Evolutionary conservation across 129 eudicot species (phyloP), one percentile per base, ranked within the genome.

Genomic region (Centella asiatica): DNA sequence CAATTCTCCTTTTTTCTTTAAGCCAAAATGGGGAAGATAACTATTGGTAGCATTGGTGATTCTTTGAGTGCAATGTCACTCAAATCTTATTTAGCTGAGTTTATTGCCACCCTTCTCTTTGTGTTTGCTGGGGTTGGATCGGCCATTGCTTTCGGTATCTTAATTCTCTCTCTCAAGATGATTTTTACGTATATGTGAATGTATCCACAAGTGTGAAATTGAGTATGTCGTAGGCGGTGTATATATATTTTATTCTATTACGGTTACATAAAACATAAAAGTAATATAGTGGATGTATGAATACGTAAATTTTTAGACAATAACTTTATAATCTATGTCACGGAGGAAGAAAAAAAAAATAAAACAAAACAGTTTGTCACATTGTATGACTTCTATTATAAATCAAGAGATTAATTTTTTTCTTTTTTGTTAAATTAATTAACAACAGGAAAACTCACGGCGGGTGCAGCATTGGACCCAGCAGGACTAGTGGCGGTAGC

Each of bases 401-500:
- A 5, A 9, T 17, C 6, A 48, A 48, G 55, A 49, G 4, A 49
- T 8, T 59, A 36, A 59, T 22, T 5, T 17, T 5, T 23, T 13
- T 22, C 10, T 55, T 29, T 24, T 17, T 25, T 49, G 28, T n/a
- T 4, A 7, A 19, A 48, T 42, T n/a, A 1, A 22, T 14, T 22
- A 23, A 1, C 25, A 73, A 51, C 37, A 83, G 90, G 65, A 45
- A 80, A 79, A 68, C 66, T 83, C 3, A 76, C 83, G 23, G 25
- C 83, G 1, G 85, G 73, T 70, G 85, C 80, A 18, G 66, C 80
- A 24, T 68, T 79, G 20, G 82, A 76, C 74, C 85, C 90, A 11
- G 62, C 85, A n/a, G 90, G 85, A 0, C 68, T 83, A 22, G 85
- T 83, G 62, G 85, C 90, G 32, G 37, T 83, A 8, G 90, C 90